phyloP scores from a whole-genome alignment of 345 rosid species.

The Fremontodendron californicum region DNA sequence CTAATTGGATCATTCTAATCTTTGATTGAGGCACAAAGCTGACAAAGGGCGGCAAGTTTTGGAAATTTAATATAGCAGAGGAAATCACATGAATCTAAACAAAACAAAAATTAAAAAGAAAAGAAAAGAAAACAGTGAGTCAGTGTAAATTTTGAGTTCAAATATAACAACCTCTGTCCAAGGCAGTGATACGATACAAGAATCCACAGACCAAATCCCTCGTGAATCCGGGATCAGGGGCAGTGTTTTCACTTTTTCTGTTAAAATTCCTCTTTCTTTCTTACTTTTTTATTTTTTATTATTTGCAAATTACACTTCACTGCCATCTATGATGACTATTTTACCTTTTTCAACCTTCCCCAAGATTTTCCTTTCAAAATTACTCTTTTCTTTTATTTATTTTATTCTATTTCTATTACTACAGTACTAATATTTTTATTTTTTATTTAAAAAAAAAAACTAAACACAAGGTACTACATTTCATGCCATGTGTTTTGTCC shows the following conservation, averaged over 20 bases:
- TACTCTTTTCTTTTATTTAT: not conserved
- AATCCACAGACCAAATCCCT: slow-evolving; percentile 30
- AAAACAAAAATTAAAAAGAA: not conserved
- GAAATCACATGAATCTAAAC: slow-evolving; percentile 19
- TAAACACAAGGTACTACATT: slow-evolving; percentile 27
- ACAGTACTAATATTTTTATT: no score
- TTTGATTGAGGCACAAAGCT: slow-evolving; percentile 11
- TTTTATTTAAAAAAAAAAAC: not conserved
- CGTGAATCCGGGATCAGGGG: slow-evolving; percentile 33
- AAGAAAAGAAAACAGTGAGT: not conserved
- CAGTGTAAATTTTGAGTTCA: slow-evolving; percentile 20
- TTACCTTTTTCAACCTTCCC: slow-evolving; percentile 7
- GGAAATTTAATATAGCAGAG: not conserved
- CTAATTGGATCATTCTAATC: not conserved
- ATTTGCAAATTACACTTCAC: no score
- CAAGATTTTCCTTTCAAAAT: not conserved
- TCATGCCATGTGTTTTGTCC: slow-evolving; percentile 47
- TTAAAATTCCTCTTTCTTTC: not conserved
- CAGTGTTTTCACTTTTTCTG: slow-evolving; percentile 11
- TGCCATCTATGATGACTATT: no score
- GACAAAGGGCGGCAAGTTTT: slow-evolving; percentile 15
- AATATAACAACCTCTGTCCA: slow-evolving; percentile 51
- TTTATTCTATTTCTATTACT: no score
- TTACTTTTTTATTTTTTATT: no score
- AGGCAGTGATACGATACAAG: slow-evolving; percentile 22